phyloP scores from a whole-genome alignment of 495 filamentous ascomycete genomes.

The Neurospora sp. region DNA sequence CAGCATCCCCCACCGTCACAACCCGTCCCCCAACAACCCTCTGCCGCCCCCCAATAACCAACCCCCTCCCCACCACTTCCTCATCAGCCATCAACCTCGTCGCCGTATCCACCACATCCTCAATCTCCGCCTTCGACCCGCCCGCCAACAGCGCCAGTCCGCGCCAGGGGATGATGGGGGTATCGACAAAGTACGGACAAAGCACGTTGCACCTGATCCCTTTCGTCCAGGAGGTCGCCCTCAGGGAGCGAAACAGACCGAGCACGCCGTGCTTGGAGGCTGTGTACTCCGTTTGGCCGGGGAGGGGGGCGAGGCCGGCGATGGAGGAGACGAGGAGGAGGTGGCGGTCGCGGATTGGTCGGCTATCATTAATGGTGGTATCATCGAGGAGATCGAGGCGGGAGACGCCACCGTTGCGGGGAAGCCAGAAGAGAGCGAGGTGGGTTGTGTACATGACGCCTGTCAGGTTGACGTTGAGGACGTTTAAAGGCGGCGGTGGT shows the following conservation, averaged over 20 bases:
- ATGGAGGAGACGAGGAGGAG: constrained; percentile 49
- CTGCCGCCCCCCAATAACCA: constrained; percentile 46
- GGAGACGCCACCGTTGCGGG: constrained; percentile 21
- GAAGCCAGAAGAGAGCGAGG: constrained; percentile 51
- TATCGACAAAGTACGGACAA: constrained; percentile 59
- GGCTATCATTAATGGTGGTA: too few species aligned
- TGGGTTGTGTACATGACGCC: constrained; percentile 56
- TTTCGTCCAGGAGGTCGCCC: constrained; percentile 32
- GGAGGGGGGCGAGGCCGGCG: constrained; percentile 38
- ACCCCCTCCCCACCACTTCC: constrained; percentile 37
- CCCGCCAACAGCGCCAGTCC: constrained; percentile 45
- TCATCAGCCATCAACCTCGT: constrained; percentile 37
- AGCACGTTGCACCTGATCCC: constrained; percentile 52
- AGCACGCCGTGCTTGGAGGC: constrained; percentile 55
- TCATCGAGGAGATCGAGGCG: constrained; percentile 3
- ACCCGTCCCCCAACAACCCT: constrained; percentile 16
- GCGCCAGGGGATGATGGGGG: constrained; percentile 37
- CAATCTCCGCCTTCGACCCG: constrained; percentile 34
- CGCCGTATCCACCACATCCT: constrained; percentile 37
- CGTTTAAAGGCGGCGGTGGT: constrained; percentile 41
- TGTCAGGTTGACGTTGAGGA: constrained; percentile 50
- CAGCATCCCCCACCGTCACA: neutral
- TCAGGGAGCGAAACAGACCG: constrained; percentile 50
- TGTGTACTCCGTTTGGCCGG: constrained; percentile 43
- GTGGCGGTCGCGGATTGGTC: constrained; percentile 30